Percentiles rank a stretch among this genome's conserved stretches.
Conservation (phyloP, 2,329 filamentous ascomycete species). For the Leptodontidium sp. region DNA sequence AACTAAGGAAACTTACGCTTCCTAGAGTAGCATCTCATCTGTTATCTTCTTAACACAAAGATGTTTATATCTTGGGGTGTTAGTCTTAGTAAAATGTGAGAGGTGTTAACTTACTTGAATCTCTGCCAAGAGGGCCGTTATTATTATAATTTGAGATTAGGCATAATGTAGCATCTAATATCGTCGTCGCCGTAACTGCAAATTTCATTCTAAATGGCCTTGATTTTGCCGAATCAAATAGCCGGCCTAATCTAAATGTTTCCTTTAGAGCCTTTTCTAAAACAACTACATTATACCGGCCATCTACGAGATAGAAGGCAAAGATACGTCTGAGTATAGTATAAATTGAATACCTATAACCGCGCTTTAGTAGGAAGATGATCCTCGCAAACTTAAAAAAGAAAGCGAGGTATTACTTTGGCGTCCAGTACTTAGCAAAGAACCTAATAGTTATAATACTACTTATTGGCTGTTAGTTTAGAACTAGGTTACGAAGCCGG, state of each 20-base stretch:
- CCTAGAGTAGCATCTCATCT: conserved; percentile 37
- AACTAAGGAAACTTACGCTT: conserved; percentile 35
- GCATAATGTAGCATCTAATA: conserved; percentile 36
- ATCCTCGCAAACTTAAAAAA: conserved; percentile 33
- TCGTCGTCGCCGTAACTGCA: conserved; percentile 39
- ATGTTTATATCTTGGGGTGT: conserved; percentile 37
- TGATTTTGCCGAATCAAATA: conserved; percentile 30
- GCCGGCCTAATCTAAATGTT: conserved; percentile 27
- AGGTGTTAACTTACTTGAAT: conserved; percentile 32
- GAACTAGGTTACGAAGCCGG: background rate
- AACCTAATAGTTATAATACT: conserved; percentile 31
- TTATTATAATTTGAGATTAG: too few relatives aligned
- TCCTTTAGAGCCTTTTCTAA: conserved; percentile 35
- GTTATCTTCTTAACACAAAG: conserved; percentile 26
- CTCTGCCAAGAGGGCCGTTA: conserved; percentile 27
- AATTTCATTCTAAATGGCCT: conserved; percentile 35
- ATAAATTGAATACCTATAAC: conserved; percentile 20
- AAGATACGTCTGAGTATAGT: conserved; percentile 29
- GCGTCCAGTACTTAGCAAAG: conserved; percentile 33
- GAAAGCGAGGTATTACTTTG: conserved; percentile 29
- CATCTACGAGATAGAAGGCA: conserved; percentile 32
- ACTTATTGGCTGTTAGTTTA: conserved; percentile 30
- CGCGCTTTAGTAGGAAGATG: conserved; percentile 30
- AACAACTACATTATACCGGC: conserved; percentile 32
- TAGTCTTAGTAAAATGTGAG: conserved; percentile 24